Base-by-base conservation (phyloP, 2,329 filamentous ascomycete species). In the Metarhizium guizhouense region DNA sequence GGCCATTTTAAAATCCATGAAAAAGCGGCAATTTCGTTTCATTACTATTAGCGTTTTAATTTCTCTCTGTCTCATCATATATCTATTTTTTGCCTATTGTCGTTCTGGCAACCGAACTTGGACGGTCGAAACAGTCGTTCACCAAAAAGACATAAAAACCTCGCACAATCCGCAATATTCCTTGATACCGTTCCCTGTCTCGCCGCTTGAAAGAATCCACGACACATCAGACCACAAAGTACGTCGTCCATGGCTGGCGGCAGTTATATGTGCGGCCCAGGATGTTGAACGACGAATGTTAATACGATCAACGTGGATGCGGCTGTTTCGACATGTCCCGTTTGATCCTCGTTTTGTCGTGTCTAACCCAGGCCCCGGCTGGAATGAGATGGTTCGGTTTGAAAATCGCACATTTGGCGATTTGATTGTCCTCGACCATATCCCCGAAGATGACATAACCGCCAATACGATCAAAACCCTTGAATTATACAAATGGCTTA, bases 401-500 rank as follows among this genome's bases (percentile, higher is more conserved):
- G 67, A 70, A 57, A 70, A 70, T 52, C 60, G 59, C 32, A 70
- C 67, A 2, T 68, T 64, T 58, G 68, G 68, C 14, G 67, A 70
- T 54, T 62, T 70, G 42, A 67, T 70, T 56, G 63, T 70, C 2
- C 67, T 70, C 4, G 64, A 69, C n/a, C 61, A 67, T 48, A 54
- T 69, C 3, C 58, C 59, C 13, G 68, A 70, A 57, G 62, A 67
- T 52, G 64, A 66, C 14, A 36, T 68, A 6, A 67, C 63, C 4
- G 66, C 68, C 43, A 69, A 70, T 54, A 68, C 66, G 8, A 59
- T 69, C 57, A 69, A 70, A 60, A 67, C 66, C 4, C 59, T 70
- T 14, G 68, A 69, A 58, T 62, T 70, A 6, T 68, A 65, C 59
- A 64, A 66, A 54, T 67, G 63, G 62, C 63, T 69, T 20, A 57